phyloP scores from a whole-genome alignment of 306 rosid species.

The Vachellia pachyceras region DNA sequence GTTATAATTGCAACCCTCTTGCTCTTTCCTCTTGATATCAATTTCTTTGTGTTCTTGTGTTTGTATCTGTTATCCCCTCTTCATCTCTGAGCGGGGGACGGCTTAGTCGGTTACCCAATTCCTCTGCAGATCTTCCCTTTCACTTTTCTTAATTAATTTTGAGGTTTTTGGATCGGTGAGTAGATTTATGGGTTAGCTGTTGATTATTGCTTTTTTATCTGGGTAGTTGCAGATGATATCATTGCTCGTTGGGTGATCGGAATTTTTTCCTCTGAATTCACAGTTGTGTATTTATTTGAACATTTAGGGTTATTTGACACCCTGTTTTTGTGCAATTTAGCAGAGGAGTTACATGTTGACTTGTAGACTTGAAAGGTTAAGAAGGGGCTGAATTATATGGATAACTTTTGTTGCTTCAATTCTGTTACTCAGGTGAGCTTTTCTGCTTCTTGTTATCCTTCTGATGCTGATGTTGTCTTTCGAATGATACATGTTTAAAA shows the following conservation, averaged over 20 bases:
- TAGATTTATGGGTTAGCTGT: constrained; percentile 30
- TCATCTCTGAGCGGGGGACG: constrained; percentile 14
- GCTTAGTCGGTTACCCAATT: constrained; percentile 47
- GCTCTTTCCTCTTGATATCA: constrained; percentile 20
- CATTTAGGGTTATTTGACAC: constrained; percentile 31
- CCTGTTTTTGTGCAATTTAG: constrained; percentile 34
- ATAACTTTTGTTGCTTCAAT: constrained; percentile 78
- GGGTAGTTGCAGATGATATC: constrained; percentile 36
- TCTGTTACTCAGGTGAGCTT: constrained; percentile 67
- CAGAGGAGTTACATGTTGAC: constrained; percentile 61
- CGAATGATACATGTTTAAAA: constrained; percentile 7
- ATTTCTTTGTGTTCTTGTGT: neutral
- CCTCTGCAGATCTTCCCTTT: constrained; percentile 39
- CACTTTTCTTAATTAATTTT: constrained; percentile 40
- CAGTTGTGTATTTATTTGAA: constrained; percentile 17
- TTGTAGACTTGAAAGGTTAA: constrained; percentile 51
- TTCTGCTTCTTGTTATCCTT: constrained; percentile 28
- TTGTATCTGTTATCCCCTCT: constrained; percentile 33
- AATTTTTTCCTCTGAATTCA: constrained; percentile 37
- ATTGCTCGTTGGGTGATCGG: constrained; percentile 49
- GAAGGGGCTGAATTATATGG: constrained; percentile 66
- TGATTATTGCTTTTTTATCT: constrained; percentile 32
- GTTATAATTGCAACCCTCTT: neutral
- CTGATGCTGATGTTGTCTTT: neutral
- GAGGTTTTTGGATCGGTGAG: constrained; percentile 53